These are phyloP conservation scores for Coemansia sp. DNA, from an alignment of 192 early-diverging fungal species.

Conservation along the genomic window DNA sequence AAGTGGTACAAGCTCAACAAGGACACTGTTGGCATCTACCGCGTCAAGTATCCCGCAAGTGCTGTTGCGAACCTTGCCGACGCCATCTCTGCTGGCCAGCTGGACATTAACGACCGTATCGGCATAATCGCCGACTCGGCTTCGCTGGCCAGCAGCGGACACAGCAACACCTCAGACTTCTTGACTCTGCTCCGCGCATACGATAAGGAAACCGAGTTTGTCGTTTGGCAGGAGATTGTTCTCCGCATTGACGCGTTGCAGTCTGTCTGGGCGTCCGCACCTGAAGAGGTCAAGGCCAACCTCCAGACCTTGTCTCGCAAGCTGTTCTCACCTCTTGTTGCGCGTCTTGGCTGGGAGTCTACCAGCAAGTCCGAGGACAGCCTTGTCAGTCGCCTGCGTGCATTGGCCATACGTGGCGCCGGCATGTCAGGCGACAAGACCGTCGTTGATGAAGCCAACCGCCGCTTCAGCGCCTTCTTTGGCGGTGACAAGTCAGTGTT, in stretches of 20 bases:
- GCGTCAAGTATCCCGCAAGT: slow-evolving; percentile 71
- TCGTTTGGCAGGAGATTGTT: slow-evolving; percentile 72
- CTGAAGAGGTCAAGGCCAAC: slow-evolving; percentile 59
- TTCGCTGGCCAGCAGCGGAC: slow-evolving; percentile 77
- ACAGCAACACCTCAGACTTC: slow-evolving; percentile 72
- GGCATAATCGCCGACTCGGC: slow-evolving; percentile 84
- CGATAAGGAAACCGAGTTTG: slow-evolving; percentile 76
- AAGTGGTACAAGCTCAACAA: slow-evolving; percentile 86
- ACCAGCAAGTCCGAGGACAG: slow-evolving; percentile 66
- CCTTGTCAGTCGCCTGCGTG: slow-evolving; percentile 71
- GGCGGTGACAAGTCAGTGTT: slow-evolving; percentile 64
- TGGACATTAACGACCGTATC: slow-evolving; percentile 77
- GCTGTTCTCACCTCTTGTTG: slow-evolving; percentile 74
- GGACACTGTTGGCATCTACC: slow-evolving; percentile 79
- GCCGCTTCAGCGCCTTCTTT: slow-evolving; percentile 69
- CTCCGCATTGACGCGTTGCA: slow-evolving; percentile 60
- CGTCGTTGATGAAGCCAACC: slow-evolving; percentile 65
- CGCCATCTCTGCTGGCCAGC: slow-evolving; percentile 56
- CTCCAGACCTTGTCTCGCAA: slow-evolving; percentile 67
- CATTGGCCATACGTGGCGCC: slow-evolving; percentile 70
- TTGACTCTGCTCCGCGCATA: slow-evolving; percentile 74
- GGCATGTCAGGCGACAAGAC: slow-evolving; percentile 66
- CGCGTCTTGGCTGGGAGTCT: slow-evolving; percentile 78
- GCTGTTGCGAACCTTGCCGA: slow-evolving; percentile 60
- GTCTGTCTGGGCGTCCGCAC: slow-evolving; percentile 68